These are phyloP conservation scores for Conticribra guillardii DNA, from an alignment of 108 stramenopile species.

Conservation along the genomic window DNA sequence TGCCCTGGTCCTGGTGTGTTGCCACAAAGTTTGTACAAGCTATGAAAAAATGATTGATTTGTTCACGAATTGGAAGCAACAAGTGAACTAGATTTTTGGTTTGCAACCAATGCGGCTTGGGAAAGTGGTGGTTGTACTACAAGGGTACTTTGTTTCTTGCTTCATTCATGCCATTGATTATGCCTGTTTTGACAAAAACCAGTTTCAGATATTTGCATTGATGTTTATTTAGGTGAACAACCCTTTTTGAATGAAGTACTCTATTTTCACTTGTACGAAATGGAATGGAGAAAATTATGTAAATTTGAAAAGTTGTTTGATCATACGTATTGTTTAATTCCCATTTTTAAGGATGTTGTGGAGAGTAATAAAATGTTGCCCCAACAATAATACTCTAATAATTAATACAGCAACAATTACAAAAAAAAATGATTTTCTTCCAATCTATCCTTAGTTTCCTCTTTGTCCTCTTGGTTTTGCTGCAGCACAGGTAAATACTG, in stretches of 20 bases:
- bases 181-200: not conserved
- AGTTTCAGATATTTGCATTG: no score
- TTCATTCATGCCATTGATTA: not conserved
- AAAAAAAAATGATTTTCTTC: conserved; percentile 40
- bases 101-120: not conserved
- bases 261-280: no score
- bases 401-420: no score
- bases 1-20: not conserved
- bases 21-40: not conserved
- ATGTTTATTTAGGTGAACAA: no score
- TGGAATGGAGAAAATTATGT: no score
- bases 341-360: no score
- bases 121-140: not conserved
- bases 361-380: no score
- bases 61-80: not conserved
- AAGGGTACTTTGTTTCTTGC: not conserved
- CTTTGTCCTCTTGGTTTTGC: not conserved
- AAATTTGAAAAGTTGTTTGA: no score
- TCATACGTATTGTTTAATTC: no score
- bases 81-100: not conserved
- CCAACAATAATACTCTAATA: no score
- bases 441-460: conserved; percentile 12
- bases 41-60: not conserved
- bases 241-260: no score
- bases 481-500: conserved; percentile 20